A percentile compares a stretch with the other conserved stretches of the same genome.
phyloP scores from a whole-genome alignment of 2,329 filamentous ascomycete genomes.

The Cercospora sp. region DNA sequence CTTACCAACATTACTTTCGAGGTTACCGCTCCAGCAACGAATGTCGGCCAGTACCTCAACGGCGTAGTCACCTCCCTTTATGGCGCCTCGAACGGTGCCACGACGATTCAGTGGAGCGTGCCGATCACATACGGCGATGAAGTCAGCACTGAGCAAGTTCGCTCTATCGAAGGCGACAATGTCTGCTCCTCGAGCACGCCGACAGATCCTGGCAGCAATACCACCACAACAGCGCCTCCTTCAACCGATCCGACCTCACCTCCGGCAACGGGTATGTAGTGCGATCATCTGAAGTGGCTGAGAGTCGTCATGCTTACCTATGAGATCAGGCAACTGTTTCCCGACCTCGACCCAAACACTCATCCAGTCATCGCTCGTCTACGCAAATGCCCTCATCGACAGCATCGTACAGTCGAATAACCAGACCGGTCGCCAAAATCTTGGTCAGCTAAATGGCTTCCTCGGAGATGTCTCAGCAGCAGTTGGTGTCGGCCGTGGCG shows the following conservation, averaged over 20 bases:
- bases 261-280: not conserved
- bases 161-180: slow-evolving; percentile 10
- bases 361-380: slow-evolving; percentile 17
- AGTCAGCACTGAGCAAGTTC: slow-evolving; percentile 14
- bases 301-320: no score
- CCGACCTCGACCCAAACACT: slow-evolving; percentile 13
- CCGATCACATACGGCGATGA: slow-evolving; percentile 16
- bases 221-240: slow-evolving; percentile 2
- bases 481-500: slow-evolving; percentile 5
- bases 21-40: slow-evolving; percentile 17
- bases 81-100: slow-evolving; percentile 20
- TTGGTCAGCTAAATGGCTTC: slow-evolving; percentile 21
- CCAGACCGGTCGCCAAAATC: slow-evolving; percentile 16
- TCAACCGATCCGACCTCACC: not conserved
- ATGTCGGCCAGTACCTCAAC: slow-evolving; percentile 15
- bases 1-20: slow-evolving; percentile 23
- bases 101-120: slow-evolving; percentile 18
- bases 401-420: slow-evolving; percentile 20
- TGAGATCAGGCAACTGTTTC: slow-evolving; percentile 16
- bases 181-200: slow-evolving; percentile 13
- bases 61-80: slow-evolving; percentile 24
- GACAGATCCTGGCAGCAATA: slow-evolving; percentile 2
- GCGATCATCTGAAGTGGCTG: no score
- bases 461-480: slow-evolving; percentile 20
- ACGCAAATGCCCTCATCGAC: slow-evolving; percentile 20